phyloP scores from a whole-genome alignment of 1,139 yeast species.

The Tardiomyces digboiensis region DNA sequence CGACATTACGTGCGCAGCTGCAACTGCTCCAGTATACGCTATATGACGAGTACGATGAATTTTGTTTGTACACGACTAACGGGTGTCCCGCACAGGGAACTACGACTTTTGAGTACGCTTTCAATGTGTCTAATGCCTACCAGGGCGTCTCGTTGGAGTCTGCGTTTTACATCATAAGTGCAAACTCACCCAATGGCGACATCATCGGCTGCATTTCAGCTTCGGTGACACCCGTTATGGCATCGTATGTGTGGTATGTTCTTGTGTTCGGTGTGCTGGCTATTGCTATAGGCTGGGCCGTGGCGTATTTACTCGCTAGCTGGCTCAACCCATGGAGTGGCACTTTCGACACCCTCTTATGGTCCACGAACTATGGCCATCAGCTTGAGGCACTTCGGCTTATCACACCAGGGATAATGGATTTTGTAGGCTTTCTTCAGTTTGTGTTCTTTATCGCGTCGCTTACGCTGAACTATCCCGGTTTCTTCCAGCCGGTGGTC shows the following conservation, averaged over 20 bases:
- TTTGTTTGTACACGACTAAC: slow-evolving; percentile 17
- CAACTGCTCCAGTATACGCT: slow-evolving; percentile 13
- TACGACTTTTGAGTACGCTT: slow-evolving; percentile 15
- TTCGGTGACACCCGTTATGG: slow-evolving; percentile 44
- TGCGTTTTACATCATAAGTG: slow-evolving; percentile 16
- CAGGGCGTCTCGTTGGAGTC: slow-evolving; percentile 23
- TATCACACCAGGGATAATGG: slow-evolving; percentile 45
- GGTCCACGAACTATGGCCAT: slow-evolving; percentile 52
- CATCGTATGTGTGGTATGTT: slow-evolving; percentile 31
- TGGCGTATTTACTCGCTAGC: slow-evolving; percentile 33
- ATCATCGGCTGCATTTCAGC: slow-evolving; percentile 41
- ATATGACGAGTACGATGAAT: slow-evolving; percentile 15
- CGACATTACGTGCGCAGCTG: slow-evolving; percentile 19
- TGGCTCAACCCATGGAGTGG: slow-evolving; percentile 51
- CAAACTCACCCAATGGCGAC: slow-evolving; percentile 27
- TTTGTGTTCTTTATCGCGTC: slow-evolving; percentile 50
- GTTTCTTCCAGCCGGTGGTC: slow-evolving; percentile 50
- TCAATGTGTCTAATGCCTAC: slow-evolving; percentile 15
- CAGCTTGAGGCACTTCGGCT: slow-evolving; percentile 48
- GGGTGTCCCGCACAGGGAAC: slow-evolving; percentile 24
- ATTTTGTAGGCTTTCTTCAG: slow-evolving; percentile 44
- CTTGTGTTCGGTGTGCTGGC: slow-evolving; percentile 35
- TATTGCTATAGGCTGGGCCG: slow-evolving; percentile 34
- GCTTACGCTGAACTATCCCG: slow-evolving; percentile 51
- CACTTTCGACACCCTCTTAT: slow-evolving; percentile 46